These are phyloP conservation scores for Aspergillus japonicus DNA, from an alignment of 2,329 filamentous ascomycete species.

Conservation along the genomic window DNA sequence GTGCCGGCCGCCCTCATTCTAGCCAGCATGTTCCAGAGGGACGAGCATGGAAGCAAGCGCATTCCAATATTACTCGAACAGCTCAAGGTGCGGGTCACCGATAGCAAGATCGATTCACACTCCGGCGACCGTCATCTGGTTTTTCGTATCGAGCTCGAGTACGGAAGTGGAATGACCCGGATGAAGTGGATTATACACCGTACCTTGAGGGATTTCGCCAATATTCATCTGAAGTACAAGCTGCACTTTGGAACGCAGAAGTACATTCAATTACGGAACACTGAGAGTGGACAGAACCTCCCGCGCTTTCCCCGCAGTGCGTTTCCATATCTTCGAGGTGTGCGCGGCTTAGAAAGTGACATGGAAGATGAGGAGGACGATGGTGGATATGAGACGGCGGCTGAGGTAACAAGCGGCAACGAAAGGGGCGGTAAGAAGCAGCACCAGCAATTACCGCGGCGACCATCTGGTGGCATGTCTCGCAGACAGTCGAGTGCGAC, in stretches of 20 bases:
- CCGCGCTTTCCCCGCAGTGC: slow-evolving; percentile 86
- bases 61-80: slow-evolving; percentile 95
- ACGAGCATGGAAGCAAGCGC: slow-evolving; percentile 91
- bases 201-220: slow-evolving; percentile 84
- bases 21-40: slow-evolving; percentile 95
- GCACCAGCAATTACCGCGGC: slow-evolving; percentile 37
- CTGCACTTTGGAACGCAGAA: slow-evolving; percentile 80
- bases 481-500: slow-evolving; percentile 59
- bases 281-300: slow-evolving; percentile 72
- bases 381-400: slow-evolving; percentile 49
- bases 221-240: slow-evolving; percentile 92
- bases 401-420: slow-evolving; percentile 67
- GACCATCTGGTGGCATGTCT: slow-evolving; percentile 56
- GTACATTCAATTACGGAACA: slow-evolving; percentile 68
- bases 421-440: slow-evolving; percentile 57
- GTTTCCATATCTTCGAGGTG: slow-evolving; percentile 82
- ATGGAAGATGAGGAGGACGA: slow-evolving; percentile 67
- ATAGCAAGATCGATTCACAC: slow-evolving; percentile 67
- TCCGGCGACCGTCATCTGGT: slow-evolving; percentile 70
- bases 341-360: slow-evolving; percentile 75
- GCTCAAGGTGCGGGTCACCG: slow-evolving; percentile 80
- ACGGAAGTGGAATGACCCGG: slow-evolving; percentile 88
- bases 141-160: slow-evolving; percentile 91
- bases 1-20: slow-evolving; percentile 91
- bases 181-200: slow-evolving; percentile 96